phyloP scores from a whole-genome alignment of 257 asterid species.

The Paraleonurus japonicus region DNA sequence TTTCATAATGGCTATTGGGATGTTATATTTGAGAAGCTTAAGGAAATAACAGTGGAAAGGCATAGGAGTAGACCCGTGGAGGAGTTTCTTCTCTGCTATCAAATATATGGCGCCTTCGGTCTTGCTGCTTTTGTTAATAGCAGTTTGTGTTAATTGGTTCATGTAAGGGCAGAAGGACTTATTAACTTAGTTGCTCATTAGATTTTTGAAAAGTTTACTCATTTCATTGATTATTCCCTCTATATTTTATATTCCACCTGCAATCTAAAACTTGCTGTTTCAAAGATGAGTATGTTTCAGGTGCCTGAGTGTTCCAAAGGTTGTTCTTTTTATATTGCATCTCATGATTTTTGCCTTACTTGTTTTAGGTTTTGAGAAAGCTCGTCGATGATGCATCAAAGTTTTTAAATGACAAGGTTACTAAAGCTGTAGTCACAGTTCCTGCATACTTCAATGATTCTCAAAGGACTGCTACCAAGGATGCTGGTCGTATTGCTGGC shows the following conservation, averaged over 20 bases:
- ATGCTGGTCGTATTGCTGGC: constrained; percentile 95
- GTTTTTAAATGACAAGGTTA: constrained; percentile 84
- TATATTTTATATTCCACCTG: background rate
- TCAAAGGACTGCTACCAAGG: constrained; percentile 91
- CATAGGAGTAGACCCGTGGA: constrained; percentile 16
- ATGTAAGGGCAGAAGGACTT: background rate
- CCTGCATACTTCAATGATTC: constrained; percentile 95
- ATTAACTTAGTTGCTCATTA: background rate
- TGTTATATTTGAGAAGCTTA: background rate
- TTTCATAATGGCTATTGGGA: background rate
- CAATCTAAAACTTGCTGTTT: background rate
- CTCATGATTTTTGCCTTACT: constrained; percentile 3
- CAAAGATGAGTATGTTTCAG: background rate
- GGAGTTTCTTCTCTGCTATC: constrained; percentile 26
- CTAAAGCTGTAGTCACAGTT: constrained; percentile 93
- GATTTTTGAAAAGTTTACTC: background rate
- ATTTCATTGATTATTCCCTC: background rate
- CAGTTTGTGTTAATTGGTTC: constrained; percentile 35
- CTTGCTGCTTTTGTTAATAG: constrained; percentile 22
- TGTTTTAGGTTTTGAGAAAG: constrained; percentile 75
- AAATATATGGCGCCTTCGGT: constrained; percentile 31
- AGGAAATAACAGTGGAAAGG: constrained; percentile 17
- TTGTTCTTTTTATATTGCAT: background rate
- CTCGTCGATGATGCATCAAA: constrained; percentile 97
- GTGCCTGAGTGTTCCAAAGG: background rate